Conservation (phyloP, 2,329 filamentous ascomycete genomes). For the Aaosphaeria pasadenensis region DNA sequence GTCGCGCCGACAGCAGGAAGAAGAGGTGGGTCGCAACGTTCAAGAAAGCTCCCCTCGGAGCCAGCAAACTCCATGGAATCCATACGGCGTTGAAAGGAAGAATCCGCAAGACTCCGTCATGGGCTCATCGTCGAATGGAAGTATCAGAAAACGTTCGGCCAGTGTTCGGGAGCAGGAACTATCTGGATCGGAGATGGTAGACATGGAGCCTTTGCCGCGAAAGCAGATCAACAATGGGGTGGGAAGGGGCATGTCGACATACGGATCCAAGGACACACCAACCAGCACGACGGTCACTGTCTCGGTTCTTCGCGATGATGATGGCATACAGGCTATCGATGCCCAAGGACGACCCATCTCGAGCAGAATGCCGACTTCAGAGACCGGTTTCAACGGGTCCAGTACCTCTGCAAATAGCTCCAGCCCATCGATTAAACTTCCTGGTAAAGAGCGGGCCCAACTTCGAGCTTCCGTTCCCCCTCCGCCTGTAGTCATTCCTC, state of each 20-base stretch:
- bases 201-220: conserved; percentile 52
- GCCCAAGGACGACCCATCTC: conserved; percentile 20
- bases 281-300: conserved; percentile 51
- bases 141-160: conserved; percentile 27
- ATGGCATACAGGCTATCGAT: conserved; percentile 38
- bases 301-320: conserved; percentile 54
- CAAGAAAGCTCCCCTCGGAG: conserved; percentile 62
- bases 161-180: conserved; percentile 33
- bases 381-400: conserved; percentile 7
- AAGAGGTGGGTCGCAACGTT: conserved; percentile 65
- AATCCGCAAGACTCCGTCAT: conserved; percentile 50
- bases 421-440: neutral
- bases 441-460: conserved; percentile 11
- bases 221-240: conserved; percentile 29
- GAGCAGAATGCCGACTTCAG: conserved; percentile 7
- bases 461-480: conserved; percentile 33
- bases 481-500: conserved; percentile 55
- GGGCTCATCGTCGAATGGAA: conserved; percentile 38
- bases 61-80: conserved; percentile 69
- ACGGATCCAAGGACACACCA: conserved; percentile 28
- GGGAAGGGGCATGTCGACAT: conserved; percentile 40
- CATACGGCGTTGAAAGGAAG: conserved; percentile 61
- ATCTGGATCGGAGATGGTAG: conserved; percentile 44
- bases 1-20: conserved; percentile 61
- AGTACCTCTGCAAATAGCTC: conserved; percentile 4